These are phyloP conservation scores for Juncus inflexus DNA, from an alignment of 176 grass and related monocot genomes.

Conservation along the genomic window DNA sequence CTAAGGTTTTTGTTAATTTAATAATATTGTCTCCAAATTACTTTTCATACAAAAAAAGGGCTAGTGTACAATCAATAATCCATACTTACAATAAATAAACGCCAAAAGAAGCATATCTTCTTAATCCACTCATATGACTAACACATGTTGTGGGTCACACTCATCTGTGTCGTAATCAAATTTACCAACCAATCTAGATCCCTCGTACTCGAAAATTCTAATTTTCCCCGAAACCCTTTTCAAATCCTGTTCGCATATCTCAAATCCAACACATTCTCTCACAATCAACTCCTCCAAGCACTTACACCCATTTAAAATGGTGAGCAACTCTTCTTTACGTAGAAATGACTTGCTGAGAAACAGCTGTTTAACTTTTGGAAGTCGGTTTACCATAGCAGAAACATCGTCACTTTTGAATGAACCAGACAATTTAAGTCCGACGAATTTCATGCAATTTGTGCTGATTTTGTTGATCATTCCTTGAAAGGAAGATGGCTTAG, in stretches of 20 bases:
- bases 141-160: constrained; percentile 38
- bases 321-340: constrained; percentile 35
- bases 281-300: constrained; percentile 39
- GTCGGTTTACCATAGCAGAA: constrained; percentile 11
- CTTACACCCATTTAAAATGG: constrained; percentile 40
- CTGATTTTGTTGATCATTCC: constrained; percentile 33
- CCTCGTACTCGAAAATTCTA: constrained; percentile 34
- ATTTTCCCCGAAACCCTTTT: constrained; percentile 18
- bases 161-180: constrained; percentile 21
- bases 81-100: too few relatives aligned
- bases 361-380: constrained; percentile 31
- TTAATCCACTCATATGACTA: constrained; percentile 44
- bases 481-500: constrained; percentile 53
- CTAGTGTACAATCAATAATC: too few relatives aligned
- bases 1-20: too few relatives aligned
- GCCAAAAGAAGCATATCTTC: background rate
- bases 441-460: constrained; percentile 30
- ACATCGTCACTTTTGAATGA: constrained; percentile 58
- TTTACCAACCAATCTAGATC: constrained; percentile 48
- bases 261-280: constrained; percentile 57
- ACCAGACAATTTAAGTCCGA: constrained; percentile 34
- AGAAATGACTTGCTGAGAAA: constrained; percentile 56
- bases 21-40: too few relatives aligned
- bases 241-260: constrained; percentile 34
- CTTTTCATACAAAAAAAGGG: too few relatives aligned